Evolutionary conservation across 1,284 basidiomycete species (phyloP).

Genomic region (Cutaneotrichosporon cavernicola): DNA sequence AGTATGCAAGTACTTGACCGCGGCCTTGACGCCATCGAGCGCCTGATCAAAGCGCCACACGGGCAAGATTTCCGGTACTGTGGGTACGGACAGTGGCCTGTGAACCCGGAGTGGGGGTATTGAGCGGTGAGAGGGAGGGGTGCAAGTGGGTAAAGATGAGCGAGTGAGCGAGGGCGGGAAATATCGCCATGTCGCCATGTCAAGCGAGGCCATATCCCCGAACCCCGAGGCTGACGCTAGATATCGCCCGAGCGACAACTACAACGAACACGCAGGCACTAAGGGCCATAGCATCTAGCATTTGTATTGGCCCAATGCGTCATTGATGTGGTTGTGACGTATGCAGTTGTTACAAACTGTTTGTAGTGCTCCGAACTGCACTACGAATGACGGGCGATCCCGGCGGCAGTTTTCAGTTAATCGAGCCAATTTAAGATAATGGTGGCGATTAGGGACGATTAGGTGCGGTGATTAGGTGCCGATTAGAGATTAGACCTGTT

Average conservation of each 20-base stretch:
- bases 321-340: no score
- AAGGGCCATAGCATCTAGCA: slow-evolving; percentile 5
- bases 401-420: no score
- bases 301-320: neutral
- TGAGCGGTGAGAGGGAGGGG: no score
- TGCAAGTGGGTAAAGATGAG: no score
- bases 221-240: slow-evolving; percentile 1
- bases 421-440: no score
- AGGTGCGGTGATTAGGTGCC: neutral
- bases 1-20: slow-evolving; percentile 75
- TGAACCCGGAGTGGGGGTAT: neutral
- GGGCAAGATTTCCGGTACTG: slow-evolving; percentile 5
- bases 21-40: slow-evolving; percentile 81
- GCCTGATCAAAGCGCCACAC: slow-evolving; percentile 60
- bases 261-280: slow-evolving; percentile 5
- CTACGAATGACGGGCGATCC: no score
- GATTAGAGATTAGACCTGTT: neutral
- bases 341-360: no score
- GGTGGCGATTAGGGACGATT: no score
- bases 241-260: slow-evolving; percentile 1
- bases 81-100: neutral
- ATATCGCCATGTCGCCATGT: neutral
- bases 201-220: neutral
- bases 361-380: no score
- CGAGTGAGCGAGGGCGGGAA: no score